These are phyloP conservation scores for Pythium rishiriense DNA, from an alignment of 352 stramenopile genomes.

Conservation along the genomic window DNA sequence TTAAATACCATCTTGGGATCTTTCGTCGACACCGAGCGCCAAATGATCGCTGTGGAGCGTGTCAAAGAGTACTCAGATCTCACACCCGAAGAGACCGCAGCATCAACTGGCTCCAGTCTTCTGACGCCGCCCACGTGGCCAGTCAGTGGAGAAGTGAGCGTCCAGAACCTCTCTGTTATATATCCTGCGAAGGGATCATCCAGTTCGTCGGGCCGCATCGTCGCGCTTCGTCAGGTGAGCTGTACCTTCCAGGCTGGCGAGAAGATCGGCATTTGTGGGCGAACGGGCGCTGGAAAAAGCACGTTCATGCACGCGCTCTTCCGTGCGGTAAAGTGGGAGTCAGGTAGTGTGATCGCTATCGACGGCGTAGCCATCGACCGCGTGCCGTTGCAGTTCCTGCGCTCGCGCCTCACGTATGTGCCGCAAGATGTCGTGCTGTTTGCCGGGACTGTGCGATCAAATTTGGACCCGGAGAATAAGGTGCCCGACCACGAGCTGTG, in stretches of 20 bases:
- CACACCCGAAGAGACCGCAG: constrained; percentile 39
- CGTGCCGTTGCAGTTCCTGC: constrained; percentile 64
- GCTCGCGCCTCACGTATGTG: constrained; percentile 76
- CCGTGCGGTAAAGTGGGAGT: constrained; percentile 54
- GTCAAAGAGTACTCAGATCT: constrained; percentile 81
- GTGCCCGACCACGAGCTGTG: constrained; percentile 60
- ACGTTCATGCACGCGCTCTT: constrained; percentile 86
- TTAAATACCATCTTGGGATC: constrained; percentile 84
- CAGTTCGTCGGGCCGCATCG: neutral
- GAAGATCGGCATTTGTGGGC: constrained; percentile 83
- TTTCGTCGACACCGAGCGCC: constrained; percentile 88
- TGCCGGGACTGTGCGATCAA: constrained; percentile 75
- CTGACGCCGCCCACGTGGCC: constrained; percentile 40
- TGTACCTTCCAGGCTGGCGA: constrained; percentile 53
- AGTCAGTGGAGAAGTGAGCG: constrained; percentile 43
- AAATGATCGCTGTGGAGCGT: constrained; percentile 92
- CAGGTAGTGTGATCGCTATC: constrained; percentile 58
- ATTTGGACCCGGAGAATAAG: constrained; percentile 68
- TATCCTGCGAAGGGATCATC: constrained; percentile 24
- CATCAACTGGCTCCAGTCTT: constrained; percentile 1
- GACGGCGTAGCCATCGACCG: constrained; percentile 67
- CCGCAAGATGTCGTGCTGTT: constrained; percentile 87
- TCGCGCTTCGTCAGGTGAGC: constrained; percentile 45
- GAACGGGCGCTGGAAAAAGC: constrained; percentile 91
- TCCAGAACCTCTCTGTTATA: constrained; percentile 52